These are phyloP conservation scores for Ustilago tritici DNA, from an alignment of 1,284 basidiomycete genomes.

Conservation along the genomic window DNA sequence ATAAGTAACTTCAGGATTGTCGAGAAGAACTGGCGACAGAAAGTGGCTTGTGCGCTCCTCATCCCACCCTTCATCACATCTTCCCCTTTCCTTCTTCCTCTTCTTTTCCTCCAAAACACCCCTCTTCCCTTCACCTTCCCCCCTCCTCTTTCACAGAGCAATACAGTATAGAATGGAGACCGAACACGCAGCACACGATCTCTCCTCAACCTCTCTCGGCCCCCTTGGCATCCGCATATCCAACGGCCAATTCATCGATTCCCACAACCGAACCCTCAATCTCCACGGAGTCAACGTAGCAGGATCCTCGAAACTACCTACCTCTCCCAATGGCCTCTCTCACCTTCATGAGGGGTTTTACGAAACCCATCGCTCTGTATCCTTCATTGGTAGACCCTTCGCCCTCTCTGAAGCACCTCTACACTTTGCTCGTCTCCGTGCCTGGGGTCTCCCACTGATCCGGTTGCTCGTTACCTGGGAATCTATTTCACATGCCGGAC, in stretches of 20 bases:
- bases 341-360: conserved; percentile 54
- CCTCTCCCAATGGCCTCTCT: conserved; percentile 47
- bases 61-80: not conserved
- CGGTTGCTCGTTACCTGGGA: conserved; percentile 92
- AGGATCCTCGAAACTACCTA: conserved; percentile 69
- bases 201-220: conserved; percentile 52
- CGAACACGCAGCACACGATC: conserved; percentile 52
- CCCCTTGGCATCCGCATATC: conserved; percentile 28
- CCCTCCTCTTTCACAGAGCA: not conserved
- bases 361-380: conserved; percentile 66
- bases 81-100: not conserved
- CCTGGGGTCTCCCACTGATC: conserved; percentile 70
- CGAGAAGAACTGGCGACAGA: not conserved
- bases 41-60: conserved; percentile 12
- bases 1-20: not conserved
- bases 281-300: conserved; percentile 70
- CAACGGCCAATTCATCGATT: conserved; percentile 65
- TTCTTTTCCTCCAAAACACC: not conserved
- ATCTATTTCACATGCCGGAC: conserved; percentile 85
- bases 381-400: conserved; percentile 70
- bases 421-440: conserved; percentile 66
- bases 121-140: not conserved
- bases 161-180: conserved; percentile 9
- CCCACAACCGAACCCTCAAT: conserved; percentile 64
- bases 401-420: conserved; percentile 64